Conservation (phyloP, 108 stramenopile species). For the Nitzschia inconspicua region DNA sequence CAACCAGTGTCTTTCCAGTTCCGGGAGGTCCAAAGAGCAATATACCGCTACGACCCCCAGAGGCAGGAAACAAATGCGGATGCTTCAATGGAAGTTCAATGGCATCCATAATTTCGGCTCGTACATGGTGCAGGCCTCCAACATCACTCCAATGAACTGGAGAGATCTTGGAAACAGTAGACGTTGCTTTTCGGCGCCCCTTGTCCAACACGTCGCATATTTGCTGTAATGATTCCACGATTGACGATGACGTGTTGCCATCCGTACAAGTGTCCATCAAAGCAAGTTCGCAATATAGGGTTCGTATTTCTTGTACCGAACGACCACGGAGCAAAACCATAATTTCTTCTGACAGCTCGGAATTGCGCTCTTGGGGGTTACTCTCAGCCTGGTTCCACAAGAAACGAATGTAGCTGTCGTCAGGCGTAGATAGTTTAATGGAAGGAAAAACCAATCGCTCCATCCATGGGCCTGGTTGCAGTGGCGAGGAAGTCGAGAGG, state of each 20-base stretch:
- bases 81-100: constrained; percentile 97
- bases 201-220: constrained; percentile 34
- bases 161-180: constrained; percentile 40
- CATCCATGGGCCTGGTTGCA: constrained; percentile 57
- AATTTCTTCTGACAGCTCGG: neutral
- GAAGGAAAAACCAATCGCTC: constrained; percentile 47
- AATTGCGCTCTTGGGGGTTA: neutral
- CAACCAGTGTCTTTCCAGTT: constrained; percentile 98
- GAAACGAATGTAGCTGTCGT: constrained; percentile 46
- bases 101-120: constrained; percentile 95
- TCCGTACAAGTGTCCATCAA: neutral
- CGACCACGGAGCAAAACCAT: constrained; percentile 23
- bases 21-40: constrained; percentile 85
- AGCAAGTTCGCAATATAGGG: too few species aligned
- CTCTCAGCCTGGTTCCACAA: constrained; percentile 40
- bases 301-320: constrained; percentile 39
- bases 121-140: constrained; percentile 91
- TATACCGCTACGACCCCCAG: constrained; percentile 81
- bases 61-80: constrained; percentile 87
- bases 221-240: constrained; percentile 20
- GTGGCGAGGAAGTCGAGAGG: constrained; percentile 41
- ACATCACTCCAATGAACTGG: constrained; percentile 92
- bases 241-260: neutral
- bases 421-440: constrained; percentile 42
- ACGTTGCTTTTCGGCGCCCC: constrained; percentile 6